Percentiles rank a stretch among this genome's conserved stretches.
Evolutionary conservation across 257 asterid genomes (phyloP).

Genomic region (Solanum tarapatanum): DNA sequence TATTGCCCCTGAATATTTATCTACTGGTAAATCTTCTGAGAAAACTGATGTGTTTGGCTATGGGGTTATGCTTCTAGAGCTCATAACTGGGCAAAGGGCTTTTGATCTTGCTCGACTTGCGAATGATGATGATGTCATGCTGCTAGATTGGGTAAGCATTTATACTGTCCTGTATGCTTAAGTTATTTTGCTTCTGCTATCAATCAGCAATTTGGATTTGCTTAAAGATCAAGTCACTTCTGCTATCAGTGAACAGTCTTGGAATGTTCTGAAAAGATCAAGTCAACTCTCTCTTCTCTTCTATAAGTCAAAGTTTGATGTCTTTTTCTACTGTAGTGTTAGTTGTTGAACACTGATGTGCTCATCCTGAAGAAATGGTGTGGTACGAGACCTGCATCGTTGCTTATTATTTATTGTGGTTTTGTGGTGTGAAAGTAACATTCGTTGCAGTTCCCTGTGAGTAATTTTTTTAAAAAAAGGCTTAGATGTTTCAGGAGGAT

Average conservation of each 20-base stretch:
- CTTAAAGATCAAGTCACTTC: neutral
- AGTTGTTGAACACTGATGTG: neutral
- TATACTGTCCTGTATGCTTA: neutral
- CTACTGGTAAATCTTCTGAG: slow-evolving; percentile 39
- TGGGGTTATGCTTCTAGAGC: slow-evolving; percentile 45
- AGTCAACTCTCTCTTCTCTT: neutral
- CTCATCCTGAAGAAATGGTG: neutral
- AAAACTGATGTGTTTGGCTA: slow-evolving; percentile 40
- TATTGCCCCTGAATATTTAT: slow-evolving; percentile 59
- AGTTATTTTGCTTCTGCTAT: neutral
- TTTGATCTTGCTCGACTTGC: slow-evolving; percentile 34
- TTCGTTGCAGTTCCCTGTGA: neutral
- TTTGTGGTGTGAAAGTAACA: neutral
- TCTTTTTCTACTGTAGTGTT: neutral
- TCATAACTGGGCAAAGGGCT: slow-evolving; percentile 39
- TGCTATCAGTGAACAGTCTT: neutral
- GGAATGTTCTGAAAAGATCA: neutral
- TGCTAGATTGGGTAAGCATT: slow-evolving; percentile 34
- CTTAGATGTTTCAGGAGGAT: neutral
- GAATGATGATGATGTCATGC: slow-evolving; percentile 30
- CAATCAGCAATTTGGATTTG: neutral
- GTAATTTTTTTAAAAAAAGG: neutral
- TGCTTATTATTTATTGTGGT: neutral
- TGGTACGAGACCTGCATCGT: neutral
- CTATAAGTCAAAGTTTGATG: neutral